Evolutionary conservation across 78 protist species (phyloP).

Genomic region (Monosiga brevicollis): DNA sequence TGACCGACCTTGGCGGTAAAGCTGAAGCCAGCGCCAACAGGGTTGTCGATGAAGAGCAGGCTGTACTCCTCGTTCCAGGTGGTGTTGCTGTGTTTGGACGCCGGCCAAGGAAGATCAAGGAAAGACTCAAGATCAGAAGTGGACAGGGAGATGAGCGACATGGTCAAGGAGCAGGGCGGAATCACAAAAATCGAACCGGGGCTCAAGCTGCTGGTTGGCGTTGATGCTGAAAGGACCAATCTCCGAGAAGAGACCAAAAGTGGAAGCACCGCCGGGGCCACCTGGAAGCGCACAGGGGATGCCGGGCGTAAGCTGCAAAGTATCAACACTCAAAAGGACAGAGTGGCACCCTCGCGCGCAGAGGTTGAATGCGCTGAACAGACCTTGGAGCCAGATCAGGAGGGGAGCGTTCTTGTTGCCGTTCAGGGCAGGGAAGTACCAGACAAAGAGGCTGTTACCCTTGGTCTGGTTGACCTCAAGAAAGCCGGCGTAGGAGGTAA

Average conservation of each 20-base stretch:
- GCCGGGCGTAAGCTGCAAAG: background rate
- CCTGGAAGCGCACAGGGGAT: conserved; percentile 17
- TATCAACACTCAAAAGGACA: background rate
- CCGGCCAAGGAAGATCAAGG: too few relatives aligned
- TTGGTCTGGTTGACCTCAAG: background rate
- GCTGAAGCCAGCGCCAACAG: conserved; percentile 40
- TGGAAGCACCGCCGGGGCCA: conserved; percentile 37
- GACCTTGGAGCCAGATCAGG: conserved; percentile 27
- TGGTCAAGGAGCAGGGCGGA: too few relatives aligned
- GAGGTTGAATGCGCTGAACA: background rate
- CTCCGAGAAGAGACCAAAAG: conserved; percentile 28
- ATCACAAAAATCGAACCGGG: too few relatives aligned
- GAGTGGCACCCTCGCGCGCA: background rate
- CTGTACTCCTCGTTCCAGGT: conserved; percentile 20
- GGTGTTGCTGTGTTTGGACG: background rate
- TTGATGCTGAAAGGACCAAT: conserved; percentile 19
- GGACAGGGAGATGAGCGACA: too few relatives aligned
- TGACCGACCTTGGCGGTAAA: conserved; percentile 5
- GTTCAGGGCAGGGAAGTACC: conserved; percentile 14
- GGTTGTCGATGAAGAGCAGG: conserved; percentile 48
- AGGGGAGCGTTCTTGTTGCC: conserved; percentile 14
- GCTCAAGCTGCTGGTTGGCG: background rate
- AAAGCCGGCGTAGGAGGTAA: background rate
- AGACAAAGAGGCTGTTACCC: conserved; percentile 17
- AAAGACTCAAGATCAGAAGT: too few relatives aligned